Percentiles rank a stretch among this genome's conserved stretches.
These are phyloP conservation scores for Scenedesmus sp. DNA, from an alignment of 163 green algal genomes.

Conservation along the genomic window DNA sequence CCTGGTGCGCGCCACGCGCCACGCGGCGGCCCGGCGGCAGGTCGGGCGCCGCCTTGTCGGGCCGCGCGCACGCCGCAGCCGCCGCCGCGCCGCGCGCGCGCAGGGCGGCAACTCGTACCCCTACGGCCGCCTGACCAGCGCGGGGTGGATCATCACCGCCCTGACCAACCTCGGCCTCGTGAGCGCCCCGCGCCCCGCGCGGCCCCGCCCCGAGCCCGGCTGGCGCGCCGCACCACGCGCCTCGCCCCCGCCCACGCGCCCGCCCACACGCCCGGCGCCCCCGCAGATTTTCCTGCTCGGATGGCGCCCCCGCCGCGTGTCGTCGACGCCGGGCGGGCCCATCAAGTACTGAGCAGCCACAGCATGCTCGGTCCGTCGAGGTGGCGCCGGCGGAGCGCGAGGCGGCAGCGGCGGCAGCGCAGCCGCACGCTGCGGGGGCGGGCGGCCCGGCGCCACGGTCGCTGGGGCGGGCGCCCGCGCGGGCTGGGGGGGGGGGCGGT, in stretches of 20 bases:
- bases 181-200: background rate
- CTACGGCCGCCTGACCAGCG: background rate
- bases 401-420: background rate
- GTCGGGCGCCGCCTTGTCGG: too few relatives aligned
- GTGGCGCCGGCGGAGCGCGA: background rate
- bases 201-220: background rate
- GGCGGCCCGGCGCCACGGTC: too few relatives aligned
- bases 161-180: background rate
- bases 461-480: too few relatives aligned
- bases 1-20: too few relatives aligned
- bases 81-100: too few relatives aligned
- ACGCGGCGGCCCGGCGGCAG: too few relatives aligned
- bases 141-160: slow-evolving; percentile 22
- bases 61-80: too few relatives aligned
- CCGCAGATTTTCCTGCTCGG: slow-evolving; percentile 41
- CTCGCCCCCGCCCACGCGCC: background rate
- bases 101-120: background rate
- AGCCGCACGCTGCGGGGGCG: background rate
- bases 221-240: background rate
- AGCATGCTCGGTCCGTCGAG: background rate
- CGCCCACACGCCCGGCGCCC: slow-evolving; percentile 2
- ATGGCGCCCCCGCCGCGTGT: slow-evolving; percentile 33
- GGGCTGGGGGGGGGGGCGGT: too few relatives aligned
- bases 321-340: background rate
- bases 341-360: slow-evolving; percentile 18